Conservation (phyloP, 345 rosid species). For the Gossypium arboreum region DNA sequence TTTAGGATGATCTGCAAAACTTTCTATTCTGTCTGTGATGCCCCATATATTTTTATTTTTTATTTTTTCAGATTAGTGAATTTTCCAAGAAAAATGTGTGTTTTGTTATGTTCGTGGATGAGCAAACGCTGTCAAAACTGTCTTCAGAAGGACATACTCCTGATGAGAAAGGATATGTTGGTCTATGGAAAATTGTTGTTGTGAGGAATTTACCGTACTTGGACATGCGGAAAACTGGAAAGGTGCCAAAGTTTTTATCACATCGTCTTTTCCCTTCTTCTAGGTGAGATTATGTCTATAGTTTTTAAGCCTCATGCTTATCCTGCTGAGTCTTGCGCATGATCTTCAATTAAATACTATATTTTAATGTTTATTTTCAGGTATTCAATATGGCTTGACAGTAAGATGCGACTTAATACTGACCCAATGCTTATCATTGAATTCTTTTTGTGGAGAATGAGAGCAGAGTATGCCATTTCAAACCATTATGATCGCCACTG, state of each 20-base stretch:
- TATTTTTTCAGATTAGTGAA: slow-evolving; percentile 65
- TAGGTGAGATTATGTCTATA: slow-evolving; percentile 46
- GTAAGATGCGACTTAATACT: slow-evolving; percentile 79
- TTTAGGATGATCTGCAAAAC: background rate
- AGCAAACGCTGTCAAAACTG: slow-evolving; percentile 65
- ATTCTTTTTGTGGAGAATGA: slow-evolving; percentile 76
- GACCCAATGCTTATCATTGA: slow-evolving; percentile 84
- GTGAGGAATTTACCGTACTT: slow-evolving; percentile 72
- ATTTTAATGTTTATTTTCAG: slow-evolving; percentile 32
- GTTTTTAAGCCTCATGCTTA: slow-evolving; percentile 17
- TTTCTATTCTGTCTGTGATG: slow-evolving; percentile 14
- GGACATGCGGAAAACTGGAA: slow-evolving; percentile 85
- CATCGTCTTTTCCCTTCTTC: slow-evolving; percentile 96
- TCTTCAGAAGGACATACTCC: slow-evolving; percentile 74
- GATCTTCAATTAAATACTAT: slow-evolving; percentile 13
- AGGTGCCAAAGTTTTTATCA: slow-evolving; percentile 84
- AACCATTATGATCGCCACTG: slow-evolving; percentile 90
- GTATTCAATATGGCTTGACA: slow-evolving; percentile 94
- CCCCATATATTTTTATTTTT: slow-evolving; percentile 17
- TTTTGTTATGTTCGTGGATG: slow-evolving; percentile 89
- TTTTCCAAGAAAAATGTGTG: slow-evolving; percentile 76
- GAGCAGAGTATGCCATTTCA: slow-evolving; percentile 91
- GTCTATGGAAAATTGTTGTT: slow-evolving; percentile 79
- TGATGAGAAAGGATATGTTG: slow-evolving; percentile 65
- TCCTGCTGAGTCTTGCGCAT: background rate